A percentile compares a stretch with the other conserved stretches of the same genome.
Conservation (phyloP, 2,329 filamentous ascomycete genomes). For the Nannizziopsis arthrosporioides region DNA sequence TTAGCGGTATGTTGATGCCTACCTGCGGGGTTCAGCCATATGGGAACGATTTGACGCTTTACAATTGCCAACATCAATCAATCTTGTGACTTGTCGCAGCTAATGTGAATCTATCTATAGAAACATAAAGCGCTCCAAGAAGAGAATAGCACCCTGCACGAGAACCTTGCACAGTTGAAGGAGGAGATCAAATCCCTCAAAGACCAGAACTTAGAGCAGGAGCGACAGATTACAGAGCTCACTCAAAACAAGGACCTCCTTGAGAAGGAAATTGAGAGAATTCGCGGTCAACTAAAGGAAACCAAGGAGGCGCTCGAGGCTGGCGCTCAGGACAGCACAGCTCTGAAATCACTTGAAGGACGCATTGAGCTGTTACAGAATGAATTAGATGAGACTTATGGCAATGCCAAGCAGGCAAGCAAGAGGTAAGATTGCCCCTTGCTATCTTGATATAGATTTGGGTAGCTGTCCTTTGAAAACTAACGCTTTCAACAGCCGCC, state of each 20-base stretch:
- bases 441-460: neutral
- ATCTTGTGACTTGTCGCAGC: neutral
- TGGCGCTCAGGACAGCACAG: constrained; percentile 67
- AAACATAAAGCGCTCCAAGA: constrained; percentile 58
- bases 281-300: constrained; percentile 71
- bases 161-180: constrained; percentile 79
- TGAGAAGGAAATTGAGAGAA: constrained; percentile 83
- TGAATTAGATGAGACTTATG: constrained; percentile 92
- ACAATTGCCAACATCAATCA: neutral
- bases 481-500: constrained; percentile 53
- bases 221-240: constrained; percentile 95
- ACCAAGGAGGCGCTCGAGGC: constrained; percentile 78
- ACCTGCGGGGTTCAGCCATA: constrained; percentile 1
- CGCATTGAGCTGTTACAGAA: constrained; percentile 94
- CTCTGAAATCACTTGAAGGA: constrained; percentile 84
- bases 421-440: constrained; percentile 67
- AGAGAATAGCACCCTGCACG: constrained; percentile 75
- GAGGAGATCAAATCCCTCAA: constrained; percentile 77
- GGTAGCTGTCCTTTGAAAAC: constrained; percentile 9
- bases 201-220: constrained; percentile 90
- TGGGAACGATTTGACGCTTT: neutral
- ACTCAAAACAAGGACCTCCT: constrained; percentile 90
- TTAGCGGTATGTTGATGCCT: constrained; percentile 9
- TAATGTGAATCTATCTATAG: constrained; percentile 4
- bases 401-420: constrained; percentile 90